phyloP scores from a whole-genome alignment of 2,329 filamentous ascomycete genomes.

The Monilinia fructigena region DNA sequence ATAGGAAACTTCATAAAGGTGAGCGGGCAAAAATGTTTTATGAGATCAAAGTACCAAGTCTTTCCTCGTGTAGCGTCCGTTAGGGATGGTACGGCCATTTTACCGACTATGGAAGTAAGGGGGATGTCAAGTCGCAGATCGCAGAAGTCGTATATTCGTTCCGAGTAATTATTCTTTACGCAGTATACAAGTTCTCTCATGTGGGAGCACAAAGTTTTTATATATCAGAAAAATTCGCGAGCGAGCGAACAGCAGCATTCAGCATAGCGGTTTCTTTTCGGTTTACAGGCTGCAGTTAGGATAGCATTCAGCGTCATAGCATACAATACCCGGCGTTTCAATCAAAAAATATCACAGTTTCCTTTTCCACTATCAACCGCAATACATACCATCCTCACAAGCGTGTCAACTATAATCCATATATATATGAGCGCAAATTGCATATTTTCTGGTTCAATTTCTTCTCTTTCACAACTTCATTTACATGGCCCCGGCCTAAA shows the following conservation, averaged over 20 bases:
- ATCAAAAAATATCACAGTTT: constrained; percentile 18
- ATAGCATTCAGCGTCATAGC: constrained; percentile 30
- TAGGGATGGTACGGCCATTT: constrained; percentile 36
- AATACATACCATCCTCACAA: constrained; percentile 12
- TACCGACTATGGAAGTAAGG: constrained; percentile 39
- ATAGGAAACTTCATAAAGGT: constrained; percentile 83
- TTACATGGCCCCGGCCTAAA: neutral
- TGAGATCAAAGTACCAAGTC: constrained; percentile 32
- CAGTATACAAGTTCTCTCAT: constrained; percentile 17
- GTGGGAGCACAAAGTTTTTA: constrained; percentile 26
- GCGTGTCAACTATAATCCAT: constrained; percentile 9
- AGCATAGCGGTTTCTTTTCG: constrained; percentile 17
- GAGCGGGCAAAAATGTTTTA: constrained; percentile 42
- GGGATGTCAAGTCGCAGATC: constrained; percentile 29
- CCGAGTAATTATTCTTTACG: constrained; percentile 28
- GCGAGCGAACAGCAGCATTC: constrained; percentile 15
- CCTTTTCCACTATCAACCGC: constrained; percentile 8
- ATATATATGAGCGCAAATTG: constrained; percentile 3
- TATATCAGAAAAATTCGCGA: constrained; percentile 6
- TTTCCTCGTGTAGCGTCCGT: constrained; percentile 38
- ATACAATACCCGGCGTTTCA: constrained; percentile 31
- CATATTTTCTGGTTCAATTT: constrained; percentile 8
- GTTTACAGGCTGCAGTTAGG: constrained; percentile 20
- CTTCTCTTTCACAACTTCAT: constrained; percentile 10
- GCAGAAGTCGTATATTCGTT: constrained; percentile 33